Evolutionary conservation across 1,139 yeast genomes (phyloP).

Genomic region (Candida frijolesensis): DNA sequence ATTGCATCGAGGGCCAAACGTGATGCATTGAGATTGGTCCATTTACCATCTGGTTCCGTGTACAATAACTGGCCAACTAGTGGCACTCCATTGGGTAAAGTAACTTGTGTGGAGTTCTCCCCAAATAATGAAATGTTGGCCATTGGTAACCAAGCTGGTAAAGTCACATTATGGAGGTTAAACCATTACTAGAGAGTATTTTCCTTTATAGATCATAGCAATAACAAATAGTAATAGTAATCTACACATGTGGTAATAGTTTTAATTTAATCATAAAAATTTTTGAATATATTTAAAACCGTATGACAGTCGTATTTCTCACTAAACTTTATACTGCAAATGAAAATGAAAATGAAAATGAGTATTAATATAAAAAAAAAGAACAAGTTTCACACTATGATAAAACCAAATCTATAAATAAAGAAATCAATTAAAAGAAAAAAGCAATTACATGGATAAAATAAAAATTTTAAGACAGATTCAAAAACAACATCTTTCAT

Average conservation of each 20-base stretch:
- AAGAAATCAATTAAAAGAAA: background rate
- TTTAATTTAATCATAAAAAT: background rate
- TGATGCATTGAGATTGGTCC: conserved; percentile 86
- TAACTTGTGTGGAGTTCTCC: conserved; percentile 79
- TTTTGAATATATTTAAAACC: background rate
- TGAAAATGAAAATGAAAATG: background rate
- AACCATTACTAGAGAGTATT: conserved; percentile 59
- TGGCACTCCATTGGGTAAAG: conserved; percentile 93
- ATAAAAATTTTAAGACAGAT: no score
- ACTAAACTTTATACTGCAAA: background rate
- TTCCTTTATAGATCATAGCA: background rate
- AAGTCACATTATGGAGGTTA: conserved; percentile 85
- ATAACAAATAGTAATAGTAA: background rate
- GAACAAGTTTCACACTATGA: background rate
- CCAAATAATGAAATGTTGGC: conserved; percentile 84
- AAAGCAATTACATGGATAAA: no score
- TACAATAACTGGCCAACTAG: conserved; percentile 97
- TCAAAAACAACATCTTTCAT: background rate
- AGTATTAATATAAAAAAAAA: no score
- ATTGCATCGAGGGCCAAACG: conserved; percentile 84
- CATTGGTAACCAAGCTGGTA: conserved; percentile 89
- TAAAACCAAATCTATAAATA: conserved; percentile 1
- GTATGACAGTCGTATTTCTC: background rate
- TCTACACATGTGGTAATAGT: background rate
- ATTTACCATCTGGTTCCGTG: conserved; percentile 83